These are phyloP conservation scores for Candolleomyces aberdarensis DNA, from an alignment of 768 basidiomycete genomes.

Conservation along the genomic window DNA sequence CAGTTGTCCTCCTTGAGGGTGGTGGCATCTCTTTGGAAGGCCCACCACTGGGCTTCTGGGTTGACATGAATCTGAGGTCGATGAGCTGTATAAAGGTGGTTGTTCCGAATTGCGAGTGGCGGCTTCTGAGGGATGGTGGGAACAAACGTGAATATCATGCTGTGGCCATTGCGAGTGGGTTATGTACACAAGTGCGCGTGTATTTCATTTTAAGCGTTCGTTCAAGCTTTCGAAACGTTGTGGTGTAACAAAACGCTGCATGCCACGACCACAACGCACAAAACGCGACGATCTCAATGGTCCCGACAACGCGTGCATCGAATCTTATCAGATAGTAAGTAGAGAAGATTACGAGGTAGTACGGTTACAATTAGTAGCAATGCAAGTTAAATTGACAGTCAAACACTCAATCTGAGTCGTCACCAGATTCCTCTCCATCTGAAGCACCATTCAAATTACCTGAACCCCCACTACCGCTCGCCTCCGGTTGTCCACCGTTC, in stretches of 20 bases:
- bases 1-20: neutral
- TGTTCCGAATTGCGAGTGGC: too few relatives aligned
- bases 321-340: slow-evolving; percentile 1
- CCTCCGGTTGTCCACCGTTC: slow-evolving; percentile 17
- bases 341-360: too few relatives aligned
- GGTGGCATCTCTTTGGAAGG: too few relatives aligned
- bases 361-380: too few relatives aligned
- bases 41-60: too few relatives aligned
- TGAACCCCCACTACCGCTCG: slow-evolving; percentile 28
- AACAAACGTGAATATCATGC: neutral
- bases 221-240: too few relatives aligned
- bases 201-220: neutral
- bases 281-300: too few relatives aligned
- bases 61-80: too few relatives aligned
- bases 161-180: neutral
- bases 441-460: slow-evolving; percentile 15
- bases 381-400: neutral
- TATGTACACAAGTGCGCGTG: neutral
- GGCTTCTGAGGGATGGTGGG: neutral
- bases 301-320: too few relatives aligned
- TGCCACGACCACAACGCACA: too few relatives aligned
- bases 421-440: neutral
- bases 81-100: too few relatives aligned
- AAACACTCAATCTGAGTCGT: slow-evolving; percentile 7
- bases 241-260: too few relatives aligned